Evolutionary conservation across 768 basidiomycete species (phyloP).

Genomic region (Mycena pura): DNA sequence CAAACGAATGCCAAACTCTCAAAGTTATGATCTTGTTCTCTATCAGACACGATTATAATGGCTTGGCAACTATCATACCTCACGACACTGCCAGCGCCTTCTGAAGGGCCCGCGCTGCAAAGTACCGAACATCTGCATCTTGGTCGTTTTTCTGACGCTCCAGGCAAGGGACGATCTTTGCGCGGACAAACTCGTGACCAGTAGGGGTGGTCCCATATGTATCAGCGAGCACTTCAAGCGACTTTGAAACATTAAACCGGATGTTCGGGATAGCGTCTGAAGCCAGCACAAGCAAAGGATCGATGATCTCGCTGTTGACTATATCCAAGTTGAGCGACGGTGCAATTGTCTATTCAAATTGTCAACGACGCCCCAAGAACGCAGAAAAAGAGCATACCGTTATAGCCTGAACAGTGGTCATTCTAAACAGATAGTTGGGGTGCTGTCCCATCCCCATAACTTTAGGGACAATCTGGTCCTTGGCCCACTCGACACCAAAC

Average conservation of each 20-base stretch:
- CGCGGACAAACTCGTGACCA: conserved; percentile 76
- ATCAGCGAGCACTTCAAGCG: conserved; percentile 85
- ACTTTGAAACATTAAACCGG: conserved; percentile 98
- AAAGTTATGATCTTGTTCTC: conserved; percentile 19
- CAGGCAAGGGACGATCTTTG: conserved; percentile 80
- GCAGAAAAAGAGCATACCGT: conserved; percentile 64
- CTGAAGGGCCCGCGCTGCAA: conserved; percentile 83
- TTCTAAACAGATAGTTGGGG: conserved; percentile 95
- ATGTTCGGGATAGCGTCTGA: conserved; percentile 97
- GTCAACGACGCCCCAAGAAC: conserved; percentile 12
- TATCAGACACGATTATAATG: neutral
- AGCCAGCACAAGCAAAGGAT: conserved; percentile 81
- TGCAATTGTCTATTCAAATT: conserved; percentile 78
- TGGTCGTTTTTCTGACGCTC: conserved; percentile 87
- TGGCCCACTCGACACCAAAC: conserved; percentile 98
- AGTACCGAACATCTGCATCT: conserved; percentile 97
- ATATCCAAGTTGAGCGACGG: conserved; percentile 87
- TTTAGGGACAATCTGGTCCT: conserved; percentile 91
- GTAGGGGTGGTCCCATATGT: conserved; percentile 69
- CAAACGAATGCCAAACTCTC: conserved; percentile 5
- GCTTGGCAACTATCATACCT: conserved; percentile 15
- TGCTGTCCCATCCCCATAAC: conserved; percentile 97
- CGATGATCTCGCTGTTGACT: conserved; percentile 83
- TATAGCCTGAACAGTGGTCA: conserved; percentile 99
- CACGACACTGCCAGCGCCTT: conserved; percentile 40